A percentile compares a stretch with the other conserved stretches of the same genome.
Conservation (phyloP, 768 basidiomycete species). For the Hericium coralloides region DNA sequence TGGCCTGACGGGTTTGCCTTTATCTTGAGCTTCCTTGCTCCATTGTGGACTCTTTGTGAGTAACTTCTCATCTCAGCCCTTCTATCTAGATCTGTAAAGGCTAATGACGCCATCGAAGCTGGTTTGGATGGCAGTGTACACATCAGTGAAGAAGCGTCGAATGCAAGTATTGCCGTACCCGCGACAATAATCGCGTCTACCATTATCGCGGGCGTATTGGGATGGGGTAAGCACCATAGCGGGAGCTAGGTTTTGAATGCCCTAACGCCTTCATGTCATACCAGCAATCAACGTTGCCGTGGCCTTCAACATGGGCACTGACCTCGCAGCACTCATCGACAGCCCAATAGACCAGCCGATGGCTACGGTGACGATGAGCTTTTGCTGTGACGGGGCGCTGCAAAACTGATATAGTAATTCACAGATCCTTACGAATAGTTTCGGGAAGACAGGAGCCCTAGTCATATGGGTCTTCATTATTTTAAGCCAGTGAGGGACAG, state of each 20-base stretch:
- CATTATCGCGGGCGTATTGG: slow-evolving; percentile 40
- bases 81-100: background rate
- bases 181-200: slow-evolving; percentile 50
- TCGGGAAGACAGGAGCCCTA: slow-evolving; percentile 22
- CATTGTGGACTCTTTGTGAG: slow-evolving; percentile 38
- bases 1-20: slow-evolving; percentile 45
- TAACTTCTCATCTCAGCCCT: background rate
- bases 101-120: background rate
- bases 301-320: slow-evolving; percentile 27
- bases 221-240: slow-evolving; percentile 36
- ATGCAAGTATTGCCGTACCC: slow-evolving; percentile 53
- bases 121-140: slow-evolving; percentile 44
- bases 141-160: slow-evolving; percentile 54
- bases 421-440: slow-evolving; percentile 15
- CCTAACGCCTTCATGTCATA: background rate
- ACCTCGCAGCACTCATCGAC: slow-evolving; percentile 28
- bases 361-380: slow-evolving; percentile 10
- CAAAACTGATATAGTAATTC: no score
- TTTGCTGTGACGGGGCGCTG: no score
- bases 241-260: background rate
- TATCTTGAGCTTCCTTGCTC: slow-evolving; percentile 40
- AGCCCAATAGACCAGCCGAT: slow-evolving; percentile 24
- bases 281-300: slow-evolving; percentile 16
- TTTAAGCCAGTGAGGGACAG: slow-evolving; percentile 9
- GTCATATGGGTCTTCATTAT: slow-evolving; percentile 26